Percentiles rank a stretch among this genome's conserved stretches.
Conservation (phyloP, 495 filamentous ascomycete genomes). For the Rostrohypoxylon terebratum region DNA sequence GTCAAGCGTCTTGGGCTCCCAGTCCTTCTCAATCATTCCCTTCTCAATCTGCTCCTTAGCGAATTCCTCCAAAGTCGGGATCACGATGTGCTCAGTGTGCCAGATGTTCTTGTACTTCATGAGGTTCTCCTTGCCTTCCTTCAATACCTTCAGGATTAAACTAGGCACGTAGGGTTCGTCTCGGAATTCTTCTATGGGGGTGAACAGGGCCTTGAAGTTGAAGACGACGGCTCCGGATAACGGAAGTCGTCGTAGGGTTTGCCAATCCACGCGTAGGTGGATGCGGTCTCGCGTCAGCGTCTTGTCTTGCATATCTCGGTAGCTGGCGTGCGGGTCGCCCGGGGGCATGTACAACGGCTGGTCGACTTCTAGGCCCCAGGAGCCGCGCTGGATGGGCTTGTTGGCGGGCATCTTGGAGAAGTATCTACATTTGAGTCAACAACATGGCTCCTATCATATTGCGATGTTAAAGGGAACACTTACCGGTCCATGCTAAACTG, state of each 20-base stretch:
- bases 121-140: constrained; percentile 76
- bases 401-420: constrained; percentile 82
- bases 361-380: constrained; percentile 87
- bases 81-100: constrained; percentile 80
- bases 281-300: constrained; percentile 69
- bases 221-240: constrained; percentile 81
- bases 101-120: constrained; percentile 90
- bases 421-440: constrained; percentile 62
- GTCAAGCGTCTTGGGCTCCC: constrained; percentile 81
- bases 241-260: constrained; percentile 85
- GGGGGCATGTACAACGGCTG: constrained; percentile 82
- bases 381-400: constrained; percentile 84
- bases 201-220: constrained; percentile 94
- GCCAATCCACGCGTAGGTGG: constrained; percentile 89
- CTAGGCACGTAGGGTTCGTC: constrained; percentile 81
- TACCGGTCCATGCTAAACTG: constrained; percentile 85
- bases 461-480: neutral
- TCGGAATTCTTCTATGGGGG: constrained; percentile 75
- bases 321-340: constrained; percentile 73
- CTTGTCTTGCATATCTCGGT: constrained; percentile 67
- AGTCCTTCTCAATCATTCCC: constrained; percentile 70
- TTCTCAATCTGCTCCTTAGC: constrained; percentile 74
- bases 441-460: neutral
- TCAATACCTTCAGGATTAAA: constrained; percentile 74
- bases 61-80: constrained; percentile 77